Evolutionary conservation across 2,329 filamentous ascomycete genomes (phyloP).

Genomic region (Talaromyces sp.): DNA sequence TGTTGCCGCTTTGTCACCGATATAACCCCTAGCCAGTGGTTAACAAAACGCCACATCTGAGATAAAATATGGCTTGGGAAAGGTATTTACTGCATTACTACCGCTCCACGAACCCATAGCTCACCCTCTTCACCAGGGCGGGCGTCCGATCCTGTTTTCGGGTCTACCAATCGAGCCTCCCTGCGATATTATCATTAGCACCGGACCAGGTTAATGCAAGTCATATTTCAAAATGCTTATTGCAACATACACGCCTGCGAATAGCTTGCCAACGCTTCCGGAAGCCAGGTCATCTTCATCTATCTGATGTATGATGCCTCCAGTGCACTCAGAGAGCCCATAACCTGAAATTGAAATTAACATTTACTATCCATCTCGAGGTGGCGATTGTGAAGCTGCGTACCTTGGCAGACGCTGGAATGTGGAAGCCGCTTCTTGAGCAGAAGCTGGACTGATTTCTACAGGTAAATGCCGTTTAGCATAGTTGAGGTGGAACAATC

Average conservation of each 20-base stretch:
- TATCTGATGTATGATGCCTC: slow-evolving; percentile 14
- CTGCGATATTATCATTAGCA: slow-evolving; percentile 2
- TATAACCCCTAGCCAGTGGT: slow-evolving; percentile 12
- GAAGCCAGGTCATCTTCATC: slow-evolving; percentile 12
- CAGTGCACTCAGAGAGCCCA: slow-evolving; percentile 15
- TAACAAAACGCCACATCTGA: no score
- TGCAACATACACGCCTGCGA: slow-evolving; percentile 11
- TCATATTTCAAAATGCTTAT: neutral
- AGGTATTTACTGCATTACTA: slow-evolving; percentile 14
- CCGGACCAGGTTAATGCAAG: no score
- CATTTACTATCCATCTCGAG: neutral
- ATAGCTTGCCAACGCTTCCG: slow-evolving; percentile 16
- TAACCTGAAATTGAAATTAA: slow-evolving; percentile 10
- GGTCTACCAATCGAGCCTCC: slow-evolving; percentile 15
- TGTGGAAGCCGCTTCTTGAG: slow-evolving; percentile 15
- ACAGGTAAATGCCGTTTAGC: neutral
- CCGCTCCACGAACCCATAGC: slow-evolving; percentile 16
- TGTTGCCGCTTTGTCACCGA: slow-evolving; percentile 15
- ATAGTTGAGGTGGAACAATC: neutral
- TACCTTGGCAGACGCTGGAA: slow-evolving; percentile 16
- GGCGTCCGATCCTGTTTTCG: slow-evolving; percentile 13
- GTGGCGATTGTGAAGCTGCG: neutral
- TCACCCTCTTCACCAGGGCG: slow-evolving; percentile 15
- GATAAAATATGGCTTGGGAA: neutral
- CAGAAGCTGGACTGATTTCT: slow-evolving; percentile 14